Evolutionary conservation across 225 moss, liverwort and hornwort species (phyloP).

Genomic region (Pleurozium schreberi): DNA sequence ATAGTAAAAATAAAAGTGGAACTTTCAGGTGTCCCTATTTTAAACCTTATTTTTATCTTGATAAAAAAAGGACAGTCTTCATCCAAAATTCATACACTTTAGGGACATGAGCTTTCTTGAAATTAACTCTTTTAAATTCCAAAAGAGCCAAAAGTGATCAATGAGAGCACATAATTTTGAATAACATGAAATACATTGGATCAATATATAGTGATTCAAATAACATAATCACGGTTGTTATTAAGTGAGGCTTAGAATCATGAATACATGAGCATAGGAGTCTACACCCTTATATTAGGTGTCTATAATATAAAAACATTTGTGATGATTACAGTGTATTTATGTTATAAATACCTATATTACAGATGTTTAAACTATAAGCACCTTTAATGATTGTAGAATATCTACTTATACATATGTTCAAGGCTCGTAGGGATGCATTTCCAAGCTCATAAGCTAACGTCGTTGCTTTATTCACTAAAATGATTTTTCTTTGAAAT

Average conservation of each 20-base stretch:
- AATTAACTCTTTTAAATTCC: not conserved
- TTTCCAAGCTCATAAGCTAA: too few relatives aligned
- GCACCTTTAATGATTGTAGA: not conserved
- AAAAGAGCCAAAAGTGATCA: not conserved
- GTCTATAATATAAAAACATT: not conserved
- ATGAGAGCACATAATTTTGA: not conserved
- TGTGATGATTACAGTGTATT: not conserved
- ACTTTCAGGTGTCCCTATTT: fast-evolving
- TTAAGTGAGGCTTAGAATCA: not conserved
- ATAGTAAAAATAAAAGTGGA: not conserved
- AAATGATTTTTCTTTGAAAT: not conserved
- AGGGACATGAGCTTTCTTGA: not conserved
- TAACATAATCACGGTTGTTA: too few relatives aligned
- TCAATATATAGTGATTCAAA: too few relatives aligned
- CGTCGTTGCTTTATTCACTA: fast-evolving
- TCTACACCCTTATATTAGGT: not conserved
- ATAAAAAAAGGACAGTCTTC: not conserved
- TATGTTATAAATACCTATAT: not conserved
- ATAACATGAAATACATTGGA: not conserved
- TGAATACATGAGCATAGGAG: not conserved
- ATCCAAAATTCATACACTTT: not conserved
- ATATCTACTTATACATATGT: not conserved
- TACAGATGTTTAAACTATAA: not conserved
- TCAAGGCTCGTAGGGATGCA: not conserved
- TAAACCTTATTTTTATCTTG: not conserved